phyloP scores from a whole-genome alignment of 148 eudicot genomes.

The Suaeda aralocaspica region DNA sequence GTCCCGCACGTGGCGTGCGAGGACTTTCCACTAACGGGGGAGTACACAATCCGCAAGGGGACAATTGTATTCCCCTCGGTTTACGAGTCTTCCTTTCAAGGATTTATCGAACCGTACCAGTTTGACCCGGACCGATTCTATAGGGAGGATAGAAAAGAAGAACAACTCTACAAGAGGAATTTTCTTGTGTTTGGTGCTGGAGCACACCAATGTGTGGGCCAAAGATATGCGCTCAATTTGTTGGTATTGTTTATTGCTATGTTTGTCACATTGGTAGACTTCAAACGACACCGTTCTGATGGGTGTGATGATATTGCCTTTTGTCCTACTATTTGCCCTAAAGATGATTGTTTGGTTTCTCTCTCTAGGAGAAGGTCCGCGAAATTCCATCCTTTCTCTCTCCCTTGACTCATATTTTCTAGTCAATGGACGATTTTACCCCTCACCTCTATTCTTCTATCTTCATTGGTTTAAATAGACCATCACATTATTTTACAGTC shows the following conservation, averaged over 20 bases:
- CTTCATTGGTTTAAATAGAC: neutral
- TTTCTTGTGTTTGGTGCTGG: slow-evolving; percentile 82
- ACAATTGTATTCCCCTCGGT: slow-evolving; percentile 79
- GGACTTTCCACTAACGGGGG: slow-evolving; percentile 51
- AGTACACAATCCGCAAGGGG: slow-evolving; percentile 64
- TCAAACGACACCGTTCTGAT: slow-evolving; percentile 58
- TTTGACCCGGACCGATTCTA: slow-evolving; percentile 88
- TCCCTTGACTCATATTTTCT: neutral
- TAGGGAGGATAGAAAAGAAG: slow-evolving; percentile 62
- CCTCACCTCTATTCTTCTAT: neutral
- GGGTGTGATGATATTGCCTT: slow-evolving; percentile 75
- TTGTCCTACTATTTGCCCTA: slow-evolving; percentile 75
- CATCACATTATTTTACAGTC: neutral
- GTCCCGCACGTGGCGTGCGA: slow-evolving; percentile 72
- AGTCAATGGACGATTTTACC: slow-evolving; percentile 11
- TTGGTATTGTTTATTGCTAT: slow-evolving; percentile 67
- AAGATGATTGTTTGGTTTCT: slow-evolving; percentile 70
- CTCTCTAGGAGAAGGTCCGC: slow-evolving; percentile 31
- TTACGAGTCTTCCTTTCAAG: slow-evolving; percentile 82
- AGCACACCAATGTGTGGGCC: slow-evolving; percentile 87
- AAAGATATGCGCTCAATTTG: slow-evolving; percentile 67
- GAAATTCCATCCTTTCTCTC: slow-evolving; percentile 7
- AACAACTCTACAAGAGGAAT: slow-evolving; percentile 53
- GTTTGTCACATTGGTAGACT: slow-evolving; percentile 55
- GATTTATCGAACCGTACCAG: slow-evolving; percentile 56